Evolutionary conservation across 176 grass and related monocot species (phyloP).

Genomic region (Phoenix roebelenii): DNA sequence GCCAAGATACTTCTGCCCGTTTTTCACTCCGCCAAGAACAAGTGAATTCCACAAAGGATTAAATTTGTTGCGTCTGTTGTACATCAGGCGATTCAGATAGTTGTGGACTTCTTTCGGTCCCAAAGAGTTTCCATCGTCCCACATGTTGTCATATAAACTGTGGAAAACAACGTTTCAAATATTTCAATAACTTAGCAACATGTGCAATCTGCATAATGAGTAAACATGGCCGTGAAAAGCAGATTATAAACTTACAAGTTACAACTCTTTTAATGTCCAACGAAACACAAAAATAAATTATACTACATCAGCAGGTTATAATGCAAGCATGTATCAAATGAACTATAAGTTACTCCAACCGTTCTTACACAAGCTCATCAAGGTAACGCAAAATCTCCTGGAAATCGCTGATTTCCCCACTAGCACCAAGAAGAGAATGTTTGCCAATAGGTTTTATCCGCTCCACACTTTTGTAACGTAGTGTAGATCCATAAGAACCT

Average conservation of each 20-base stretch:
- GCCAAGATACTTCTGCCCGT: conserved; percentile 96
- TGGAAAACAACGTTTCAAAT: background rate
- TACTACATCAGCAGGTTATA: too few species aligned
- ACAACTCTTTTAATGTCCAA: too few species aligned
- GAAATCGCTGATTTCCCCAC: conserved; percentile 95
- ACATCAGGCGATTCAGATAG: conserved; percentile 91
- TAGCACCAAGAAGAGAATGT: conserved; percentile 89
- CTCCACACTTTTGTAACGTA: conserved; percentile 96
- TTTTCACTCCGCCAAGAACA: conserved; percentile 88
- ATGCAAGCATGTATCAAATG: too few species aligned
- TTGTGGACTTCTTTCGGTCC: conserved; percentile 93
- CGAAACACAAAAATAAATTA: too few species aligned
- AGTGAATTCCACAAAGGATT: conserved; percentile 96
- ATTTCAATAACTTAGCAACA: too few species aligned
- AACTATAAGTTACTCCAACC: too few species aligned
- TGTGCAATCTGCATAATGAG: too few species aligned
- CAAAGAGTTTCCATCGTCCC: conserved; percentile 98
- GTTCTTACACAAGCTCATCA: conserved; percentile 82
- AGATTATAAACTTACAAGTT: too few species aligned
- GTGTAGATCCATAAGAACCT: conserved; percentile 96
- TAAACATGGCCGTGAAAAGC: too few species aligned
- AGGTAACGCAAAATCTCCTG: conserved; percentile 97
- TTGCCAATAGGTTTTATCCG: conserved; percentile 81
- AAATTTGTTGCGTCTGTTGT: conserved; percentile 93
- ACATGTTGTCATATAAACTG: conserved; percentile 91